Base-by-base conservation (phyloP, 2,329 filamentous ascomycete species). In the Septoria linicola region DNA sequence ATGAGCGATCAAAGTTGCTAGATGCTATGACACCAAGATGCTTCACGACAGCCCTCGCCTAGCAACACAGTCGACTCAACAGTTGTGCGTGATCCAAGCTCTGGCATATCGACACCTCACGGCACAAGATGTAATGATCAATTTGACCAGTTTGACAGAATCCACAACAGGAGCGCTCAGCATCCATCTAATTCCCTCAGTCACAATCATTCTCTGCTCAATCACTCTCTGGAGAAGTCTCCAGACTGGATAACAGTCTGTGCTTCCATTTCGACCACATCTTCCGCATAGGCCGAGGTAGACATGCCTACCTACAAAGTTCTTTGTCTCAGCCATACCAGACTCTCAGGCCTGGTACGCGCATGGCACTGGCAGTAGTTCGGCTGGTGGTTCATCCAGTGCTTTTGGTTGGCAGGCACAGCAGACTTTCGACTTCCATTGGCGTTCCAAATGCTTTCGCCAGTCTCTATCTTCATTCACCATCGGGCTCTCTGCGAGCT, bases 361-460 rank as follows among this genome's bases (percentile, higher is more conserved):
- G 19, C 47, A 14, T 30, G 46, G 31, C 19, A 30, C 35, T 41
- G 19, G 30, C 45, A 41, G 36, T 41, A 39, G 48, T 44, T 39
- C 21, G 41, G 41, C 40, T 8, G 19, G 19, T 6, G 8, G 40
- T 36, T 50, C 47, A 16, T 43, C 48, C 48, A 51, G 1, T 51
- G 2, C 14, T 19, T 16, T 10, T 40, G 4, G 16, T 34, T n/a
- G 41, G 41, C 41, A 39, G 48, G 35, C 48, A 51, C 23, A 40
- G 14, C 36, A 45, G 48, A 30, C 41, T 51, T 51, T 27, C 35
- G 27, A 34, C 48, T 31, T 10, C 48, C 41, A 25, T 25, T 51
- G 41, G 48, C 17, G 48, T 40, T 14, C 48, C 48, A 6, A 8
- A 2, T 8, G 31, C 13, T 1, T 1, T 36, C 14, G 31, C 42